Percentiles rank a stretch among this genome's conserved stretches.
phyloP scores from a whole-genome alignment of 2,329 filamentous ascomycete genomes.

The Cladophialophora exuberans region DNA sequence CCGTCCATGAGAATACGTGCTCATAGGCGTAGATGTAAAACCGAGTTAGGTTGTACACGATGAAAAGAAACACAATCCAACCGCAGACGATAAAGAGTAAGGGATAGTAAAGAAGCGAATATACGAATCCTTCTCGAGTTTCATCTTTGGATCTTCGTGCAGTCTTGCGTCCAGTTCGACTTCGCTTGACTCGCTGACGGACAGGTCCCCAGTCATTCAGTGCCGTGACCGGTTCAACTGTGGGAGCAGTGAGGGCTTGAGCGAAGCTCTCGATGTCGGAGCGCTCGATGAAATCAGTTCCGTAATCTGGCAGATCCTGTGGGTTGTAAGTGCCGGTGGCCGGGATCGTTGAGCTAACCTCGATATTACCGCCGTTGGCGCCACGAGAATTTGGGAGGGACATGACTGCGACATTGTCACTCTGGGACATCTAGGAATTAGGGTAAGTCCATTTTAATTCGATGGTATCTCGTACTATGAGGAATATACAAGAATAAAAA shows the following conservation, averaged over 20 bases:
- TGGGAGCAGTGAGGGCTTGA: constrained; percentile 78
- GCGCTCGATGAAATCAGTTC: constrained; percentile 74
- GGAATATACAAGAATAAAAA: neutral
- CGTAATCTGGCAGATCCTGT: constrained; percentile 70
- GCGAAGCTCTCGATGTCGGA: constrained; percentile 78
- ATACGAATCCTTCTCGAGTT: constrained; percentile 90
- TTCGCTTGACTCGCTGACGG: constrained; percentile 67
- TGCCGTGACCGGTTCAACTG: constrained; percentile 77
- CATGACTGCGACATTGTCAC: constrained; percentile 11
- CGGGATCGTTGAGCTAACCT: neutral
- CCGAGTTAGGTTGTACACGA: constrained; percentile 77
- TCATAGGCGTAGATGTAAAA: constrained; percentile 93
- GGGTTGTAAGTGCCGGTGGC: constrained; percentile 24
- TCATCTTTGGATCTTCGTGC: constrained; percentile 74
- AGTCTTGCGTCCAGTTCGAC: constrained; percentile 47
- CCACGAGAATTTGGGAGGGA: too few relatives aligned
- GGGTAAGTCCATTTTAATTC: neutral
- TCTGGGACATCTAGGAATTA: neutral
- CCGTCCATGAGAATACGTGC: constrained; percentile 86
- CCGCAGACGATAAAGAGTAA: constrained; percentile 76
- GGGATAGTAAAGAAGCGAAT: constrained; percentile 88
- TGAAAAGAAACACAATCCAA: constrained; percentile 76
- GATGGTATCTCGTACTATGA: neutral
- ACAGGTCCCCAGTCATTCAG: constrained; percentile 96
- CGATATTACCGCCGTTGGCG: constrained; percentile 7